Evolutionary conservation across 1,139 yeast genomes (phyloP), one percentile per base, ranked within the genome.

Genomic region (Saccharomyces hybrid): DNA sequence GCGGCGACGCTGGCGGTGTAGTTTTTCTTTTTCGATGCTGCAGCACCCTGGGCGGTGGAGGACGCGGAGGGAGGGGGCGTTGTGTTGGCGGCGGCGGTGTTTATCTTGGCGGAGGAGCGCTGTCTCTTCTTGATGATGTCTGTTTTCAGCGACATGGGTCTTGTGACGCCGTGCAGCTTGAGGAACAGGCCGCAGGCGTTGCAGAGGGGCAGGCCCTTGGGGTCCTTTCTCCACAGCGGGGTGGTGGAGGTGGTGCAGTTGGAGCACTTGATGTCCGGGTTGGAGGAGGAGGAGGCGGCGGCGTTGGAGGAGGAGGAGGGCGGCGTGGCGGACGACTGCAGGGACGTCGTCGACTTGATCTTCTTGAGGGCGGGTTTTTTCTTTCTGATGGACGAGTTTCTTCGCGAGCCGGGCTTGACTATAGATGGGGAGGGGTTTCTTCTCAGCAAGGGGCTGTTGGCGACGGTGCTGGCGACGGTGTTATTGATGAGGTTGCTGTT

Each of bases 171-270:
- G 67, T 91, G 98, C 47, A 91, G 77, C 71, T 91, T 91, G 63
- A 88, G 76, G 64, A 93, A 91, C 57, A 91, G 75, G 0, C 98
- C 98, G 73, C 98, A 91, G 0, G 98, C 98, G 70, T 91, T 93
- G 68, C 98, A 91, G 57, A 91, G 75, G 1, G 96, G 96, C 64
- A 88, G 89, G 7, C 97, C 97, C 27, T 87, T 87, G 27, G 93
- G 93, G 66, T 89, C 93, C 55, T 97, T 78, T 66, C 99, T 79
- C 98, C 98, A 91, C 47, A 93, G 75, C 1, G 99, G 98, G 0
- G 99, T 91, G 5, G 95, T 91, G 64, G 82, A 88, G 0, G 99
- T 91, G 64, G 85, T 84, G 71, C 99, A 91, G 72, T 93, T 93
- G 26, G 93, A 83, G 70, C 98, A 91, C 29, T 60, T 60, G 3